A percentile compares a stretch with the other conserved stretches of the same genome.
Conservation (phyloP, 495 filamentous ascomycete species). For the Neurospora sp. region DNA sequence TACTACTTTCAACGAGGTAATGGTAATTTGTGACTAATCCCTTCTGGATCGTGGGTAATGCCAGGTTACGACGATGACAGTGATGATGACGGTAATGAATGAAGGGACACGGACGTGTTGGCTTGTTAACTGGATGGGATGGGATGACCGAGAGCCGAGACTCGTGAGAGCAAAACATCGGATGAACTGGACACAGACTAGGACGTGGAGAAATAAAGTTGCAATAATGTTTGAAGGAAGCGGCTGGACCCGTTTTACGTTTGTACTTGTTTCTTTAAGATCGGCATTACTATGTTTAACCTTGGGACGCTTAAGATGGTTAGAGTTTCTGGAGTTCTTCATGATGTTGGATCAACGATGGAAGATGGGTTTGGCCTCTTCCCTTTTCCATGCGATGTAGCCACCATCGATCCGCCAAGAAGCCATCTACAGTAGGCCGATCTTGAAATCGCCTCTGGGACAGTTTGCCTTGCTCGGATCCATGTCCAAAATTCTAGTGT, state of each 20-base stretch:
- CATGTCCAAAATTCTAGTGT: background rate
- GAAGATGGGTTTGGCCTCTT: background rate
- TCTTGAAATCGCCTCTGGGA: background rate
- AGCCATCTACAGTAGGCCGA: background rate
- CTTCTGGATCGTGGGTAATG: background rate
- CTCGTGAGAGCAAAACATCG: background rate
- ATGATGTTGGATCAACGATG: background rate
- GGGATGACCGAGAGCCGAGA: background rate
- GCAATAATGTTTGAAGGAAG: background rate
- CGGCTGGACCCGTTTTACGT: background rate
- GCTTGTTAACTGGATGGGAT: background rate
- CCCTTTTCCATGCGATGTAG: background rate
- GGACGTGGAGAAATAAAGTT: background rate
- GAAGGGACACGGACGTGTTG: background rate
- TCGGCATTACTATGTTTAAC: background rate
- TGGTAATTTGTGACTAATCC: slow-evolving; percentile 15
- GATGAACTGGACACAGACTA: background rate
- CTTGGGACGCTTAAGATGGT: background rate
- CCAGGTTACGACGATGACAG: background rate
- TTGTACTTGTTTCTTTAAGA: background rate
- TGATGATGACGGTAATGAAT: background rate
- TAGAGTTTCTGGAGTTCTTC: background rate
- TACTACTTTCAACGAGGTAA: slow-evolving; percentile 12
- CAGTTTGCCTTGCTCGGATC: background rate
- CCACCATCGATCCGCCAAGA: background rate